A percentile compares a stretch with the other conserved stretches of the same genome.
These are phyloP conservation scores for Spizellomyces sp. DNA, from an alignment of 192 early-diverging fungal genomes.

Conservation along the genomic window DNA sequence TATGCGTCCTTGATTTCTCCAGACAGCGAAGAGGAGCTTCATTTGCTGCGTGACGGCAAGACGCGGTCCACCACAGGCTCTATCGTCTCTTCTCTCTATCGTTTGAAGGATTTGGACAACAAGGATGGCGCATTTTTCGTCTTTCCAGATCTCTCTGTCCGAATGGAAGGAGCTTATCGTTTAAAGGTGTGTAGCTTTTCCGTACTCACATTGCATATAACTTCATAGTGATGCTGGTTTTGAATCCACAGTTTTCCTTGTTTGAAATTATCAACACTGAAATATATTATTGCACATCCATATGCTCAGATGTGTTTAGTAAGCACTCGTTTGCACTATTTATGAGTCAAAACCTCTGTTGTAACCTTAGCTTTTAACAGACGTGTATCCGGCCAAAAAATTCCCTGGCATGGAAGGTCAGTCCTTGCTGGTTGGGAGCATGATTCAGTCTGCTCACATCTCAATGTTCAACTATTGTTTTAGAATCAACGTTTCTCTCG, in stretches of 20 bases:
- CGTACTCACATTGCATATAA: not conserved
- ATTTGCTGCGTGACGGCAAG: constrained; percentile 87
- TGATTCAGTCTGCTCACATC: not conserved
- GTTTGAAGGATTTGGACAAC: constrained; percentile 85
- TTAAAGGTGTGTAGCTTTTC: constrained; percentile 42
- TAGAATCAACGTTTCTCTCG: constrained; percentile 84
- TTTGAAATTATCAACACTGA: constrained; percentile 84
- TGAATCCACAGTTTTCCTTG: constrained; percentile 65
- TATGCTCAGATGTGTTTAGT: constrained; percentile 77
- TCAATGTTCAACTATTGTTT: too few species aligned
- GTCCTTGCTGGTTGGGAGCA: not conserved
- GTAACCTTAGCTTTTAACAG: not conserved
- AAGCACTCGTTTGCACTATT: not conserved
- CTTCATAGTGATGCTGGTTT: not conserved
- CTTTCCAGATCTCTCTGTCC: constrained; percentile 93
- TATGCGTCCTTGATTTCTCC: constrained; percentile 88
- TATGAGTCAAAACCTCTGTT: too few species aligned
- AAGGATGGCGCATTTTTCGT: constrained; percentile 95
- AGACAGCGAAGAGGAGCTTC: constrained; percentile 81
- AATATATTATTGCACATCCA: constrained; percentile 88
- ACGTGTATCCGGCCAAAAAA: constrained; percentile 90
- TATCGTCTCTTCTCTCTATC: constrained; percentile 88
- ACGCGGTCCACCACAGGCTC: constrained; percentile 91
- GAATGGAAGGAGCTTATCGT: constrained; percentile 80
- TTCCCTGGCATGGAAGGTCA: constrained; percentile 93